Evolutionary conservation across 2,329 filamentous ascomycete species (phyloP).

Genomic region (Trichothecium sympodiale): DNA sequence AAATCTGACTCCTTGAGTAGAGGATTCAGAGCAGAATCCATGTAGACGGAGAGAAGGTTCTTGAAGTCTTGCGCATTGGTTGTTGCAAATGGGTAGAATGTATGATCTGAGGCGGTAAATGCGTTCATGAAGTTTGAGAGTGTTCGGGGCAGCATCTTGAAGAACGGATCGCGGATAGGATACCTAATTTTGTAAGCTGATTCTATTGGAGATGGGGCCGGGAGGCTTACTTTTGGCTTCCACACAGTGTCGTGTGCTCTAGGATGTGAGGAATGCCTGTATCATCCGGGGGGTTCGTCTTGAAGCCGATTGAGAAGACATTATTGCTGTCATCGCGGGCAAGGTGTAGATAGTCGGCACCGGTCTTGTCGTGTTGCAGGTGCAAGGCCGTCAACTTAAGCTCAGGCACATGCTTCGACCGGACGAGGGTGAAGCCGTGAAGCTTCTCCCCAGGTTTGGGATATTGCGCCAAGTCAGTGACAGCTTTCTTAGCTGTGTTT

Average conservation of each 20-base stretch:
- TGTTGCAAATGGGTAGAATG: slow-evolving; percentile 94
- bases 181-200: slow-evolving; percentile 45
- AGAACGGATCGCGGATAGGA: slow-evolving; percentile 97
- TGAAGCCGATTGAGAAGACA: slow-evolving; percentile 98
- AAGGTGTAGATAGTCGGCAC: slow-evolving; percentile 91
- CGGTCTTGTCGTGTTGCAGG: slow-evolving; percentile 87
- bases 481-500: slow-evolving; percentile 45
- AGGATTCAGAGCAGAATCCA: slow-evolving; percentile 87
- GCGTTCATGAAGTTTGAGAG: slow-evolving; percentile 99
- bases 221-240: slow-evolving; percentile 68
- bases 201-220: slow-evolving; percentile 1
- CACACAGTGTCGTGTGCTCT: slow-evolving; percentile 93
- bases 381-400: slow-evolving; percentile 85
- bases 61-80: slow-evolving; percentile 92
- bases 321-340: slow-evolving; percentile 95
- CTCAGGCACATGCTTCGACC: slow-evolving; percentile 87
- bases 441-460: slow-evolving; percentile 75
- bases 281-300: slow-evolving; percentile 94
- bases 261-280: slow-evolving; percentile 95
- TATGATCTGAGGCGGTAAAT: slow-evolving; percentile 92
- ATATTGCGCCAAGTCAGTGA: slow-evolving; percentile 65
- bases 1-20: slow-evolving; percentile 87
- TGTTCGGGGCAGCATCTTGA: slow-evolving; percentile 97
- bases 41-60: slow-evolving; percentile 92
- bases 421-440: slow-evolving; percentile 84